Evolutionary conservation across 176 grass and related monocot species (phyloP).

Genomic region (Miscanthus lutarioriparius): DNA sequence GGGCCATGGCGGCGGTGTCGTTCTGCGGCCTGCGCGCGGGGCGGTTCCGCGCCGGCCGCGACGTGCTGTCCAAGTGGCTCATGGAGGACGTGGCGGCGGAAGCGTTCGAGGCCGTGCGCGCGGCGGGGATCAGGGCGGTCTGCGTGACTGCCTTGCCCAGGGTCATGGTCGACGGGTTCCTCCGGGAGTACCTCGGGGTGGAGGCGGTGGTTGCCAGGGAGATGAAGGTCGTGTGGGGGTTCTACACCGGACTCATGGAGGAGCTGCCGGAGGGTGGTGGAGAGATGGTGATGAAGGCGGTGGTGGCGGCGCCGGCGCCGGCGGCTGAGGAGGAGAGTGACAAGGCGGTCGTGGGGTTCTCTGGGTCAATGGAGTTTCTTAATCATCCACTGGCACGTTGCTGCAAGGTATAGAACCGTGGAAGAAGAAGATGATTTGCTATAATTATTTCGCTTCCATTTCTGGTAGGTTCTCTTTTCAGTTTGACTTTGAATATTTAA

Average conservation of each 20-base stretch:
- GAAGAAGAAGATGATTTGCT: background rate
- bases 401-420: conserved; percentile 49
- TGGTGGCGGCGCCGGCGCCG: background rate
- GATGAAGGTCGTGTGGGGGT: conserved; percentile 56
- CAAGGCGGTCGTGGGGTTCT: conserved; percentile 22
- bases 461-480: background rate
- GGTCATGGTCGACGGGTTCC: conserved; percentile 72
- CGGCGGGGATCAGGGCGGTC: background rate
- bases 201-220: conserved; percentile 46
- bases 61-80: conserved; percentile 72
- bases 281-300: background rate
- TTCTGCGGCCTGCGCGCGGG: conserved; percentile 54
- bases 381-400: conserved; percentile 14
- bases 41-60: conserved; percentile 45
- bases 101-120: conserved; percentile 34
- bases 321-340: background rate
- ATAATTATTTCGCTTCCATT: background rate
- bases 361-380: conserved; percentile 25
- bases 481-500: background rate
- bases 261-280: background rate
- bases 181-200: conserved; percentile 48
- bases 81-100: conserved; percentile 50
- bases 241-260: conserved; percentile 61
- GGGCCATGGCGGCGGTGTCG: conserved; percentile 45
- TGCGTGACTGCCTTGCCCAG: conserved; percentile 54